These are phyloP conservation scores for Phyllosticta citrichinensis DNA, from an alignment of 2,329 filamentous ascomycete species.

Conservation along the genomic window DNA sequence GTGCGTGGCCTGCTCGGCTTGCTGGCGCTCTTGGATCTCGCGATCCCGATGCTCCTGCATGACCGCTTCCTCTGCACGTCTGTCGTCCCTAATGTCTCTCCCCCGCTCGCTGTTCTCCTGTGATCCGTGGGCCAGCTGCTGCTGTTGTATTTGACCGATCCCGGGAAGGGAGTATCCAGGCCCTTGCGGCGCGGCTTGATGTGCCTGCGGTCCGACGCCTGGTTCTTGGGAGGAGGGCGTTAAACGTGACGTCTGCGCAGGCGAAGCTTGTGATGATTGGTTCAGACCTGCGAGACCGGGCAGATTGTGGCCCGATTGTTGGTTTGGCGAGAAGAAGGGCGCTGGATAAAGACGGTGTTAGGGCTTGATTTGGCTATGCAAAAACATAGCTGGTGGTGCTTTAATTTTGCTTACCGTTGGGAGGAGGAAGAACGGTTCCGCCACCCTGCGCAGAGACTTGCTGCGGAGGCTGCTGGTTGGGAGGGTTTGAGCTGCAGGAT, in stretches of 20 bases:
- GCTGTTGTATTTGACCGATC: conserved; percentile 33
- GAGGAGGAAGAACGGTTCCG: conserved; percentile 29
- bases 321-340: conserved; percentile 33
- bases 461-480: conserved; percentile 23
- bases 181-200: conserved; percentile 24
- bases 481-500: conserved; percentile 21
- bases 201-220: conserved; percentile 23
- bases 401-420: conserved; percentile 23
- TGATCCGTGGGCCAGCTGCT: conserved; percentile 25
- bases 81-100: conserved; percentile 41
- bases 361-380: not conserved
- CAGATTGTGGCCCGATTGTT: conserved; percentile 32
- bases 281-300: conserved; percentile 35
- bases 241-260: conserved; percentile 26
- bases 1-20: conserved; percentile 60
- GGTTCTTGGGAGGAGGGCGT: conserved; percentile 26
- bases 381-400: not conserved
- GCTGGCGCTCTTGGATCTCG: conserved; percentile 56
- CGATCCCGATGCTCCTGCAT: conserved; percentile 43
- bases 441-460: conserved; percentile 26
- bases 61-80: conserved; percentile 27
- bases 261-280: conserved; percentile 33
- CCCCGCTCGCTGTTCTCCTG: conserved; percentile 32
- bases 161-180: conserved; percentile 35
- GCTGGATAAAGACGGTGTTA: conserved; percentile 11